Conservation (phyloP, 805 yeast genomes). For the Komagataella pseudopastoris region DNA sequence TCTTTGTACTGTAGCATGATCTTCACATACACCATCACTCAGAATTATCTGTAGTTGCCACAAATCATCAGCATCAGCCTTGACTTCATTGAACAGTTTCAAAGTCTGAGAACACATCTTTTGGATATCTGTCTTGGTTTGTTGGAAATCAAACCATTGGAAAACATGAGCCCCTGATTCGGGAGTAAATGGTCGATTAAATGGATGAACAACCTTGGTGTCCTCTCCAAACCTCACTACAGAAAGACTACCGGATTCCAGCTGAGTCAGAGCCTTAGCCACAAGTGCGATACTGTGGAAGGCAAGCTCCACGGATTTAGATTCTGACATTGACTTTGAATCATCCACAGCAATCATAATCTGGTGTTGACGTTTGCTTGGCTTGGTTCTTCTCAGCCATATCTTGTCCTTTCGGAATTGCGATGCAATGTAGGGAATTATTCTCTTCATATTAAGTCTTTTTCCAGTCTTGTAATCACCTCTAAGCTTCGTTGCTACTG, state of each 20-base stretch:
- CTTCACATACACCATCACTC: slow-evolving; percentile 96
- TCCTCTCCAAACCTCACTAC: slow-evolving; percentile 84
- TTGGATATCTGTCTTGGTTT: slow-evolving; percentile 73
- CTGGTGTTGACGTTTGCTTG: slow-evolving; percentile 94
- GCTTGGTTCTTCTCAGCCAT: slow-evolving; percentile 95
- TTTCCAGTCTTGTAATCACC: slow-evolving; percentile 98
- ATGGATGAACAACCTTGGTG: slow-evolving; percentile 77
- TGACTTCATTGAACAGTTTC: slow-evolving; percentile 32
- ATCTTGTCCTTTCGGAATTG: slow-evolving; percentile 96
- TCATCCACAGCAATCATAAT: slow-evolving; percentile 96
- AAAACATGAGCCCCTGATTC: slow-evolving; percentile 77
- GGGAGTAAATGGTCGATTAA: slow-evolving; percentile 70
- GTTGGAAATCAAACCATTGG: slow-evolving; percentile 85
- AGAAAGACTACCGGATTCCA: slow-evolving; percentile 89
- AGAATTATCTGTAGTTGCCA: slow-evolving; percentile 92
- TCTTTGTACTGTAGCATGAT: slow-evolving; percentile 70
- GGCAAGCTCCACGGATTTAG: slow-evolving; percentile 80
- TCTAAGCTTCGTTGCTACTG: slow-evolving; percentile 82
- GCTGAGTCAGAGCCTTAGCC: slow-evolving; percentile 82
- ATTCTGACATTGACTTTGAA: slow-evolving; percentile 94
- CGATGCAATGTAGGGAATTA: slow-evolving; percentile 94
- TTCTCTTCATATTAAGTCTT: slow-evolving; percentile 91
- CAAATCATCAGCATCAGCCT: slow-evolving; percentile 46
- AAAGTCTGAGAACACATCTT: slow-evolving; percentile 62
- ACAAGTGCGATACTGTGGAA: slow-evolving; percentile 91